Evolutionary conservation across 1,284 basidiomycete genomes (phyloP).

Genomic region (Melampsora americana): DNA sequence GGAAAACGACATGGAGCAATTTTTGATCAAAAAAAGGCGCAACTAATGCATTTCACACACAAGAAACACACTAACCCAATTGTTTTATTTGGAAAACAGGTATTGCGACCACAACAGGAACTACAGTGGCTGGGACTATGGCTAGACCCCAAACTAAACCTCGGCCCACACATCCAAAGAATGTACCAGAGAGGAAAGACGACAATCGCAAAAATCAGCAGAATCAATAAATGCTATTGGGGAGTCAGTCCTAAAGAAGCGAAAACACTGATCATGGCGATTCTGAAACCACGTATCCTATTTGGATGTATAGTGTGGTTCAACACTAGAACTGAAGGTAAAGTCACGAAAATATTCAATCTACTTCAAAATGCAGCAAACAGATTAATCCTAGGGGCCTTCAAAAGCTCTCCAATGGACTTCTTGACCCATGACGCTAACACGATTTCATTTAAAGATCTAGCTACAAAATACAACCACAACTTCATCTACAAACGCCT

Average conservation of each 20-base stretch:
- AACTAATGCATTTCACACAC: conserved; percentile 9
- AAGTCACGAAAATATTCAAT: background rate
- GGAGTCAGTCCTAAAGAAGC: background rate
- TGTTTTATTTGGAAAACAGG: background rate
- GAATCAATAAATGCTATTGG: conserved; percentile 4
- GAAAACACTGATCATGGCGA: conserved; percentile 1
- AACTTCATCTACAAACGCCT: background rate
- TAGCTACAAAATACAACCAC: background rate
- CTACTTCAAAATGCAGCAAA: background rate
- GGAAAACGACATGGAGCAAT: conserved; percentile 9
- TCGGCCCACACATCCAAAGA: background rate
- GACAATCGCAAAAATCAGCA: background rate
- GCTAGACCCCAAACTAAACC: background rate
- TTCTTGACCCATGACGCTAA: background rate
- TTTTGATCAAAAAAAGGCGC: conserved; percentile 20
- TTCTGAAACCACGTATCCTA: background rate
- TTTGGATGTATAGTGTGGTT: conserved; percentile 4
- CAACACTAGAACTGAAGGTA: background rate
- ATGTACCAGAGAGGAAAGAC: background rate
- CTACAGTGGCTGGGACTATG: background rate
- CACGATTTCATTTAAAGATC: background rate
- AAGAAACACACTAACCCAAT: background rate
- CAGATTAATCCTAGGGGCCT: background rate
- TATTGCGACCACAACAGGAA: background rate
- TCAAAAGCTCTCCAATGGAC: background rate